Evolutionary conservation across 2,329 filamentous ascomycete genomes (phyloP).

Genomic region (Colletotrichum graminicola): DNA sequence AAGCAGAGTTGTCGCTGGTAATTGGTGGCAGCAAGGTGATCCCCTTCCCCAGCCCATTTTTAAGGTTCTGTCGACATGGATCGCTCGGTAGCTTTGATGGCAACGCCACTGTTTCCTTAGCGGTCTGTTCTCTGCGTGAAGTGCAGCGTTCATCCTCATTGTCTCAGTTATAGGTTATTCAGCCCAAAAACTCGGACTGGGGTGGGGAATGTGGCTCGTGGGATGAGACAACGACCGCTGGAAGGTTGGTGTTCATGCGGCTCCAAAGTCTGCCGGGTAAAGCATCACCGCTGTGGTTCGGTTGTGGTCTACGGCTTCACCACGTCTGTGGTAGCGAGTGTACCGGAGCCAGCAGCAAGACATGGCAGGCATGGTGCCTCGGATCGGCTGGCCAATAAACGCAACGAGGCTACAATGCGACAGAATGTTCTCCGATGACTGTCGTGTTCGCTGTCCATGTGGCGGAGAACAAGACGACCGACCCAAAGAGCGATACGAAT

Average conservation of each 20-base stretch:
- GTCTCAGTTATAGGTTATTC: conserved; percentile 30
- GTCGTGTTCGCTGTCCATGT: conserved; percentile 13
- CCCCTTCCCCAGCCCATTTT: conserved; percentile 1
- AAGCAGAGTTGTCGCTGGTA: conserved; percentile 9
- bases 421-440: conserved; percentile 16
- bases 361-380: background rate
- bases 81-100: conserved; percentile 30
- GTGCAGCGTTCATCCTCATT: conserved; percentile 33
- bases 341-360: background rate
- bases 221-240: conserved; percentile 6
- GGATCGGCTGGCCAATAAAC: background rate
- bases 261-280: conserved; percentile 11
- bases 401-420: background rate
- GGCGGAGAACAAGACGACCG: conserved; percentile 6
- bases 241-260: conserved; percentile 30
- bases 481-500: conserved; percentile 15
- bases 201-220: conserved; percentile 9
- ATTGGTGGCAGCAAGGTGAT: background rate
- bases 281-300: conserved; percentile 11
- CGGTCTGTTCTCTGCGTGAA: conserved; percentile 34
- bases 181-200: conserved; percentile 20
- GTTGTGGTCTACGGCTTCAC: conserved; percentile 11
- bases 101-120: conserved; percentile 30
- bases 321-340: conserved; percentile 7
- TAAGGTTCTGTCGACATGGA: conserved; percentile 38